Percentiles rank a stretch among this genome's conserved stretches.
Evolutionary conservation across 306 rosid genomes (phyloP).

Genomic region (Cajanus cajan): DNA sequence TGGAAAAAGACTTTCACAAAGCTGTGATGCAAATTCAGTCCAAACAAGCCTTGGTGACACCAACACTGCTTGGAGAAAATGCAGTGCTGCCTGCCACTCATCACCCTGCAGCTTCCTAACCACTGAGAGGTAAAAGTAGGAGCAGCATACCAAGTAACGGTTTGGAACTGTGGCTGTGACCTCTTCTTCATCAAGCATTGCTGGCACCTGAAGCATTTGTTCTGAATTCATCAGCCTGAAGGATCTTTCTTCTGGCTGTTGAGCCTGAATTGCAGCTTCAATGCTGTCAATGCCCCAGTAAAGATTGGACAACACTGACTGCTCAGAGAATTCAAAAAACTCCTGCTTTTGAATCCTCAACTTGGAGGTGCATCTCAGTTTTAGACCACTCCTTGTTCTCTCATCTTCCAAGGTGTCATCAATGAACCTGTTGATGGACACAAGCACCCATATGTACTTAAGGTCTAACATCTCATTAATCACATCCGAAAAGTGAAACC

Average conservation of each 20-base stretch:
- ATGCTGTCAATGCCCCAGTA: conserved; percentile 66
- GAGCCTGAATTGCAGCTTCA: conserved; percentile 55
- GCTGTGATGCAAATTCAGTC: conserved; percentile 55
- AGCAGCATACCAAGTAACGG: conserved; percentile 60
- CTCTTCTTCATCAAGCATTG: conserved; percentile 66
- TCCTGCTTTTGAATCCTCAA: conserved; percentile 52
- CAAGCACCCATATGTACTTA: conserved; percentile 50
- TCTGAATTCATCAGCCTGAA: conserved; percentile 54
- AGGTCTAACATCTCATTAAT: conserved; percentile 48
- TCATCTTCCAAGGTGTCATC: conserved; percentile 45
- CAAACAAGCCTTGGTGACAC: conserved; percentile 63
- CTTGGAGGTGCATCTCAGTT: conserved; percentile 49
- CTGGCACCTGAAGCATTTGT: conserved; percentile 81
- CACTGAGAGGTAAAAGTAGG: conserved; percentile 68
- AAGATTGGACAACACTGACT: conserved; percentile 66
- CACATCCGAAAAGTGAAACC: neutral
- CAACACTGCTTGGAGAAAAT: conserved; percentile 75
- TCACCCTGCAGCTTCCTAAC: conserved; percentile 64
- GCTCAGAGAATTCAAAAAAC: conserved; percentile 68
- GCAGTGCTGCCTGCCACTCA: conserved; percentile 79
- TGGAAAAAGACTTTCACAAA: conserved; percentile 52
- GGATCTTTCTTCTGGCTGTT: conserved; percentile 40
- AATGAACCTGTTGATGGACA: conserved; percentile 55
- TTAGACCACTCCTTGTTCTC: conserved; percentile 45
- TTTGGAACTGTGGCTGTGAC: conserved; percentile 62